A percentile compares a stretch with the other conserved stretches of the same genome.
These are phyloP conservation scores for Pelargonium myrrhifolium DNA, from an alignment of 441 rosid genomes.

Conservation along the genomic window DNA sequence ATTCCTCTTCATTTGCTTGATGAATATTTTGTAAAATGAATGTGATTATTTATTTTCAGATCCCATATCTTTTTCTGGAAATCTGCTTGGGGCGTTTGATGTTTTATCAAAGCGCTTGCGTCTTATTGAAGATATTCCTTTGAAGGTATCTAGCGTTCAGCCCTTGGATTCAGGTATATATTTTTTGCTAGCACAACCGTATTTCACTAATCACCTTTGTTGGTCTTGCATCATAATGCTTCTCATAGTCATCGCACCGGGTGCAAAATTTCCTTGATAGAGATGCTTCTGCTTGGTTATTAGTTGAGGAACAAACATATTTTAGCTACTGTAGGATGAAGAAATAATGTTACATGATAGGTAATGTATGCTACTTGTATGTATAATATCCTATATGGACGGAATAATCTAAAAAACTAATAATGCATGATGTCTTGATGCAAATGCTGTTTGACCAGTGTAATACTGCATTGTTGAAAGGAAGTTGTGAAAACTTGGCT, in stretches of 20 bases:
- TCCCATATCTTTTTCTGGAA: conserved; percentile 54
- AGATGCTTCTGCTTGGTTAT: not conserved
- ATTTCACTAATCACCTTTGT: not conserved
- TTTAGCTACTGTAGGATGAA: too few species aligned
- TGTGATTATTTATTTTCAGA: conserved; percentile 37
- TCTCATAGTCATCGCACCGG: not conserved
- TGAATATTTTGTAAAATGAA: not conserved
- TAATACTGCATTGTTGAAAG: not conserved
- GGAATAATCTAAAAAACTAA: too few species aligned
- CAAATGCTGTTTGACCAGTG: not conserved
- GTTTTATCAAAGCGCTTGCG: conserved; percentile 66
- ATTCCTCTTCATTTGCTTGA: not conserved
- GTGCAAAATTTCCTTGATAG: not conserved
- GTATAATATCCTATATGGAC: not conserved
- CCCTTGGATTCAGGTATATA: conserved; percentile 72
- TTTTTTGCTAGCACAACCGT: conserved; percentile 3
- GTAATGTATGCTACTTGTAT: not conserved
- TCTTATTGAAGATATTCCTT: conserved; percentile 63
- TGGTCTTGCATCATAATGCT: not conserved
- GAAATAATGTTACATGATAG: not conserved
- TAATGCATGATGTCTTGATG: not conserved
- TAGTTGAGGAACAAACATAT: not conserved
- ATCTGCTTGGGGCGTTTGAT: conserved; percentile 55
- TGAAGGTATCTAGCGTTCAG: conserved; percentile 74
- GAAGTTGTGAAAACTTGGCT: not conserved